phyloP scores from a whole-genome alignment of 2,329 filamentous ascomycete genomes.

The Akanthomyces lecanii region DNA sequence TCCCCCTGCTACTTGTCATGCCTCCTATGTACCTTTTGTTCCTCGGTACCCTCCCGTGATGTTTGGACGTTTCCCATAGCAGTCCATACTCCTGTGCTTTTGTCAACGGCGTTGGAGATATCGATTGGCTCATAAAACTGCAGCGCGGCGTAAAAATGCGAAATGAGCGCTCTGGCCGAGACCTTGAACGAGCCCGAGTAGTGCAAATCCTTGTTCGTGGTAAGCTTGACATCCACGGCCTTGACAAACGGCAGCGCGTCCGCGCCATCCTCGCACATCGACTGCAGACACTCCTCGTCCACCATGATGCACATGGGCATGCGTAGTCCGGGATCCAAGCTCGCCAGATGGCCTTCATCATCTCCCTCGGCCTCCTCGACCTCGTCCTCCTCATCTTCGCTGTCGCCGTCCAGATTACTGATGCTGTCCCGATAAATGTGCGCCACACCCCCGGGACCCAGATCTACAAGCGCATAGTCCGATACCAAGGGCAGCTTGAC shows the following conservation, averaged over 20 bases:
- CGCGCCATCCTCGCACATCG: neutral
- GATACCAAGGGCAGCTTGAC: constrained; percentile 1
- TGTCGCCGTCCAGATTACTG: neutral
- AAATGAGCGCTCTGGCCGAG: neutral
- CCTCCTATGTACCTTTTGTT: neutral
- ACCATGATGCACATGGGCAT: constrained; percentile 13
- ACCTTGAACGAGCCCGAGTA: constrained; percentile 10
- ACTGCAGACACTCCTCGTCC: constrained; percentile 3
- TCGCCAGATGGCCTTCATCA: neutral
- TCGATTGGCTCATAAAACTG: constrained; percentile 3
- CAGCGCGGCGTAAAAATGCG: constrained; percentile 3
- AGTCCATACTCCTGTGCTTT: neutral
- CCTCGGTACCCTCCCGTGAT: neutral
- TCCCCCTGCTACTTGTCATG: neutral
- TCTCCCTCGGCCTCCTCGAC: neutral
- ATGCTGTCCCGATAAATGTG: constrained; percentile 5
- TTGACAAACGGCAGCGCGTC: constrained; percentile 5
- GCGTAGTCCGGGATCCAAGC: constrained; percentile 1
- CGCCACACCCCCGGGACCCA: neutral
- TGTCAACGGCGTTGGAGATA: neutral
- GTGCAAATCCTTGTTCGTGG: neutral
- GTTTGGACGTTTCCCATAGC: neutral
- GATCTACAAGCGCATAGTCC: neutral
- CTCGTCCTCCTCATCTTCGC: neutral
- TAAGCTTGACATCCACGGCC: neutral